Evolutionary conservation across 345 rosid genomes (phyloP), one percentile per base, ranked within the genome.

Genomic region (Kandelia obovata): DNA sequence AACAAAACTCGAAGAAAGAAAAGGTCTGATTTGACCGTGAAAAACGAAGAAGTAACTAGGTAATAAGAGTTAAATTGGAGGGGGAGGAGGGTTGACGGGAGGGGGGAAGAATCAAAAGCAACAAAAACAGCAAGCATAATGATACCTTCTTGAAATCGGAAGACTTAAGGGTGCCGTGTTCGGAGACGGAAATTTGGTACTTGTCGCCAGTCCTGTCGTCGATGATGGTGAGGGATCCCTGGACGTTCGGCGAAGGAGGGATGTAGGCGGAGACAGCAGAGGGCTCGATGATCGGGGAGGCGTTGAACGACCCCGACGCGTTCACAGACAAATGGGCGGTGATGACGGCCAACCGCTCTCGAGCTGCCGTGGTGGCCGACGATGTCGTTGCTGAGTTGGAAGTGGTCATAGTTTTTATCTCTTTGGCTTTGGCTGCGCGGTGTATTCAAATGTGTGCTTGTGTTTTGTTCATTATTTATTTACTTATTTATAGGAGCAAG

Each of bases 91-190:
- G 35, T 28, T 28, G 32, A 4, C 21, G 32, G 34, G 6, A 31
- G 37, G 10, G 37, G 25, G 26, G 32, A 8, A 53, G 9, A 6
- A 1, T n/a, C 2, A 32, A 25, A 16, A 51, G 6, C 15, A 17
- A 46, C 9, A 58, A 20, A n/a, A 5, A 52, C 11, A 0, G 30
- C 30, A 13, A 17, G 35, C 6, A 61, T 27, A 21, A 51, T 5
- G 5, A 28, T 67, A 92, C 99, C 96, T 87, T 89, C 75, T 90
- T 95, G 47, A 95, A 75, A 81, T 95, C 96, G 69, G 88, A 59
- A 65, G 98, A 88, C 83, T 82, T 95, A 25, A 90, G 76, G 35
- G 98, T 84, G 78, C 94, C 98, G 55, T 89, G 80, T 4, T 81
- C 71, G 43, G 97, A 82, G 4, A 90, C 83, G 25, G 78, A 82